Percentiles rank a stretch among this genome's conserved stretches.
phyloP scores from a whole-genome alignment of 225 moss, liverwort and hornwort species.

The Takakia lepidozioides region DNA sequence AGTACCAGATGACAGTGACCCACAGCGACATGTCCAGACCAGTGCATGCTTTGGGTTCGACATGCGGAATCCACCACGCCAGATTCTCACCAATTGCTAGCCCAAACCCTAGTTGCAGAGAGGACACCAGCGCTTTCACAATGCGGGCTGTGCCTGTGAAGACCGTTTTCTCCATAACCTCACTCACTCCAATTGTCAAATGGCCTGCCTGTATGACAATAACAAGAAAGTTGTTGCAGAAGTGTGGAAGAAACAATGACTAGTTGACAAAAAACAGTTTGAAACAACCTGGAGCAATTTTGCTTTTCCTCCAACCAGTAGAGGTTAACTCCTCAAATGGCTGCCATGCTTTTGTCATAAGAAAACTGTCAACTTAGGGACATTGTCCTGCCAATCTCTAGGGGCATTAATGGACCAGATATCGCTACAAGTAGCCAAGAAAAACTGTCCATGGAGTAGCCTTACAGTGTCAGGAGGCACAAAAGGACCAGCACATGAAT shows the following conservation, averaged over 20 bases:
- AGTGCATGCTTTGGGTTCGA: slow-evolving; percentile 30
- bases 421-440: too few species aligned
- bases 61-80: slow-evolving; percentile 51
- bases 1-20: slow-evolving; percentile 35
- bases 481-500: slow-evolving; percentile 3
- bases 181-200: slow-evolving; percentile 68
- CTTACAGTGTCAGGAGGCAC: too few species aligned
- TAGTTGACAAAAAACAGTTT: not conserved
- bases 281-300: not conserved
- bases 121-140: slow-evolving; percentile 32
- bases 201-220: slow-evolving; percentile 23
- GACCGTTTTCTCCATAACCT: slow-evolving; percentile 46
- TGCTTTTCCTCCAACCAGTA: too few species aligned
- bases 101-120: slow-evolving; percentile 73
- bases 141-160: slow-evolving; percentile 49
- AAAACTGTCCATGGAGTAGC: too few species aligned
- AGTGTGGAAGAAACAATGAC: too few species aligned
- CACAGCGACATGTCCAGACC: slow-evolving; percentile 30
- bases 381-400: too few species aligned
- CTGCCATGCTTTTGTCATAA: too few species aligned
- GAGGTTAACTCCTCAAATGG: too few species aligned
- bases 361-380: too few species aligned
- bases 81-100: slow-evolving; percentile 54
- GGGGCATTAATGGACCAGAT: too few species aligned
- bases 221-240: too few species aligned